Conservation (phyloP, 441 rosid species). For the Eutrema salsugineum region DNA sequence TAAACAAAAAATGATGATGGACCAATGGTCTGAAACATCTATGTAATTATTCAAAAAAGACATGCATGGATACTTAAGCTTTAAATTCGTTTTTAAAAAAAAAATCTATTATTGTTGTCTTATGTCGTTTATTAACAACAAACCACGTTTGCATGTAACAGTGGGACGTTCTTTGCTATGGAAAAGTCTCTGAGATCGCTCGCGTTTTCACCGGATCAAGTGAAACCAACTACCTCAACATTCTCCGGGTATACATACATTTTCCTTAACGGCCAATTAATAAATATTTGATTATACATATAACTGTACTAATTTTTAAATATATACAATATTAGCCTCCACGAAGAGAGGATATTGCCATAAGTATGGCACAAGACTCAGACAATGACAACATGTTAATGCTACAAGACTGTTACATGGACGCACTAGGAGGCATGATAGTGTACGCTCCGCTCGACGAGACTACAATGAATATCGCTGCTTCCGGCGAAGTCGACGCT, state of each 20-base stretch:
- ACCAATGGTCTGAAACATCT: background rate
- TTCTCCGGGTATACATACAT: conserved; percentile 45
- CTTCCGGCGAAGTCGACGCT: conserved; percentile 34
- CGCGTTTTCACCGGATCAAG: conserved; percentile 40
- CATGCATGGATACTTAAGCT: background rate
- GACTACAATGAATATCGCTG: conserved; percentile 30
- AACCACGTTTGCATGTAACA: conserved; percentile 23
- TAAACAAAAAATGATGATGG: too few species aligned
- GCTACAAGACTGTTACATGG: conserved; percentile 60
- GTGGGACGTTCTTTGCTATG: conserved; percentile 68
- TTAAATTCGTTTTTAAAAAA: background rate
- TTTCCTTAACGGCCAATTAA: background rate
- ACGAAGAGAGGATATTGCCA: background rate
- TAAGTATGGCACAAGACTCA: background rate
- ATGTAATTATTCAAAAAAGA: background rate
- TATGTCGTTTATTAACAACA: background rate
- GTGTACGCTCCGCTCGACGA: conserved; percentile 59
- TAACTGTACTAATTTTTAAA: background rate
- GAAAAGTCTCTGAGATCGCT: conserved; percentile 40
- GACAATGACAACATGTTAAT: conserved; percentile 35
- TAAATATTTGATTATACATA: background rate
- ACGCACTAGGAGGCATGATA: conserved; percentile 41
- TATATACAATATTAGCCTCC: conserved; percentile 29
- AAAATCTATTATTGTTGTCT: background rate
- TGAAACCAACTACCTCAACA: conserved; percentile 44